Base-by-base conservation (phyloP, 345 rosid species). In the Pistacia vera region DNA sequence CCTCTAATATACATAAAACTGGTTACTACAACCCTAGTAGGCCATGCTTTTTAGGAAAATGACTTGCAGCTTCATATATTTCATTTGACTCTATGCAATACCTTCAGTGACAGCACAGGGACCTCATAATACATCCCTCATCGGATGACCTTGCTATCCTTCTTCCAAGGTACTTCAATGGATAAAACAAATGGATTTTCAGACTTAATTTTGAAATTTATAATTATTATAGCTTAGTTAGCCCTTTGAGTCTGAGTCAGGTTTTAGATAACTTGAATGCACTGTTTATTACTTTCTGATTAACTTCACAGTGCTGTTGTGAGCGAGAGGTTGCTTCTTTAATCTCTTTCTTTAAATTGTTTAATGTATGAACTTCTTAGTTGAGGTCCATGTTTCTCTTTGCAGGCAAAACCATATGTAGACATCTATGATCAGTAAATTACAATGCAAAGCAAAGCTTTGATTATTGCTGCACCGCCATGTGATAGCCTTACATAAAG, bases 321-420 rank as follows among this genome's bases (percentile, higher is more conserved):
- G 30, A 18, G 57, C n/a, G 13, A 17, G 36, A 18, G 1, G 9
- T 41, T 55, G 51, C 22, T 22, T 70, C 33, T 59, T 58, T 13
- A 17, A 3, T 12, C 12, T 12, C 46, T 28, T 25, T 75, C 22
- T 17, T 20, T 66, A 8, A 67, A 8, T 30, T 30, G 49, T 33
- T 68, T 62, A 54, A 17, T 73, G 33, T 13, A 77, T 49, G 46
- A 63, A 63, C 75, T 30, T 77, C 76, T 78, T 35, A 73, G 55
- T 18, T 33, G 62, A 59, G 12, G 54, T 60, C 68, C 30, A 7
- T 62, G 75, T 78, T 82, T 79, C 51, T 52, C 54, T 55, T 83
- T 65, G 52, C 89, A 89, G 92, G 90, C 78, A 75, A 76, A 87
- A 22, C 49, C 79, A 49, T 48, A 8, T 28, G 60, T 83, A 83